phyloP scores from a whole-genome alignment of 345 rosid genomes.

The Toxicodendron radicans region DNA sequence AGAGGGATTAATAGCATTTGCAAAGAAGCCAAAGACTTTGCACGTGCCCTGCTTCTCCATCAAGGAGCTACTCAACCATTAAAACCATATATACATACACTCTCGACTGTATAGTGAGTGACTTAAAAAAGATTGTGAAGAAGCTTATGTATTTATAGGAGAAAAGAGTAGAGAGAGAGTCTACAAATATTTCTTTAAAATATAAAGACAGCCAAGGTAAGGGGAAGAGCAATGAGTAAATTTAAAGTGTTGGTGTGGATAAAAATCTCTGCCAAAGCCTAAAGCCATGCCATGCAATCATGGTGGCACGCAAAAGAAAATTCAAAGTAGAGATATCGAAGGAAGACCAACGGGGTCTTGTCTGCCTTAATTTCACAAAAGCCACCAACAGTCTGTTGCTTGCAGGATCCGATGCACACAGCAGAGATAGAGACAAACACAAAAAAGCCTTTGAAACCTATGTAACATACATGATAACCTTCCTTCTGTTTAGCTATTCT shows the following conservation, averaged over 20 bases:
- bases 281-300: constrained; percentile 53
- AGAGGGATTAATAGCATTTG: constrained; percentile 14
- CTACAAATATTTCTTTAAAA: background rate
- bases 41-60: constrained; percentile 99
- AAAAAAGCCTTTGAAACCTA: constrained; percentile 3
- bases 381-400: constrained; percentile 17
- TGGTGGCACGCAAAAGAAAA: constrained; percentile 32
- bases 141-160: constrained; percentile 41
- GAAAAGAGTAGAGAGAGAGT: constrained; percentile 17
- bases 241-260: constrained; percentile 7
- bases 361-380: constrained; percentile 42
- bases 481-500: constrained; percentile 11
- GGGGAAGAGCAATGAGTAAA: constrained; percentile 21
- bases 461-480: constrained; percentile 21
- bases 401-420: constrained; percentile 22
- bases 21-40: constrained; percentile 30
- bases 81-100: background rate
- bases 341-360: constrained; percentile 24
- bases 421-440: constrained; percentile 2
- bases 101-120: background rate
- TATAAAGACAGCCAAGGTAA: background rate
- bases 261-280: constrained; percentile 6
- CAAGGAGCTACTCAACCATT: constrained; percentile 60
- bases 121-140: constrained; percentile 7
- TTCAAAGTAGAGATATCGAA: constrained; percentile 30